Conservation (phyloP, 441 rosid genomes). For the Euphorbia corollata region DNA sequence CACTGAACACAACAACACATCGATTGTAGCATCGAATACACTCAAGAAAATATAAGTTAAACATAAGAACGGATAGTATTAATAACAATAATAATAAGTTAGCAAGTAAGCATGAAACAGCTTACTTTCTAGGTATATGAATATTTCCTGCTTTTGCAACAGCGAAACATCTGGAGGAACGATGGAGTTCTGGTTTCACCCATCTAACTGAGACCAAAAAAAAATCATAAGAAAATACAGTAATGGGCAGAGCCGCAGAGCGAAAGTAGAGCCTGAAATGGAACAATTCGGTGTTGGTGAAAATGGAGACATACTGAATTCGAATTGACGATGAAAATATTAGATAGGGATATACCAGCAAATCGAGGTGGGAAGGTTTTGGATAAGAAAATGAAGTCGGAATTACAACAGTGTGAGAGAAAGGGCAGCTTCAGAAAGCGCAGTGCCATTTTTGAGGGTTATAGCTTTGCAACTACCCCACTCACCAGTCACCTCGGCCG, state of each 20-base stretch:
- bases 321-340: not conserved
- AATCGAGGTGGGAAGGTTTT: not conserved
- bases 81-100: not conserved
- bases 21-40: not conserved
- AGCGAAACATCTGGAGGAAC: conserved; percentile 40
- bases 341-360: not conserved
- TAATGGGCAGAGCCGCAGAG: not conserved
- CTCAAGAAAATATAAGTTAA: not conserved
- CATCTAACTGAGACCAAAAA: conserved; percentile 33
- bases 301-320: not conserved
- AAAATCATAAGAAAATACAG: not conserved
- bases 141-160: conserved; percentile 39
- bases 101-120: not conserved
- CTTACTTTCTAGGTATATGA: conserved; percentile 53
- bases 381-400: not conserved
- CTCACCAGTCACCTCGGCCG: no score
- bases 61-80: not conserved
- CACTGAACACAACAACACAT: not conserved
- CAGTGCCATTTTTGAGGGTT: not conserved
- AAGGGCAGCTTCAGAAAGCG: conserved; percentile 1
- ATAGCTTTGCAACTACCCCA: not conserved
- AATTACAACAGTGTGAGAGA: not conserved
- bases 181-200: conserved; percentile 30
- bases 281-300: not conserved
- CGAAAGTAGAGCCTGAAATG: not conserved